Evolutionary conservation across 352 stramenopile species (phyloP), one percentile per base, ranked within the genome.

Genomic region (Chrysophaeum taylorii): DNA sequence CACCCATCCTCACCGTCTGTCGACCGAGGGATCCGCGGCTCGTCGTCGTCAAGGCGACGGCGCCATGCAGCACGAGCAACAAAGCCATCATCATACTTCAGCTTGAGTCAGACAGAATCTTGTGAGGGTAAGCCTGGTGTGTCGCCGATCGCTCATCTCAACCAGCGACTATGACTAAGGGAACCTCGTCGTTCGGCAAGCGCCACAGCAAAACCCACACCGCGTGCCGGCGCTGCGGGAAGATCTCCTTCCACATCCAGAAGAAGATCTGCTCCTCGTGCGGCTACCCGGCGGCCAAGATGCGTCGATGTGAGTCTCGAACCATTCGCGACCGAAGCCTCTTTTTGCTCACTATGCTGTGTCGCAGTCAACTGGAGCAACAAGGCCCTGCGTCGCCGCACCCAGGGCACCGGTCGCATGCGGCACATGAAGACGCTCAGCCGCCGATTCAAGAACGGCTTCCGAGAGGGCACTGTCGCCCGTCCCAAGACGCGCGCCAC

Each of bases 141-240:
- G n/a, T n/a, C n/a, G n/a, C n/a, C n/a, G n/a, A n/a, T n/a, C n/a
- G n/a, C n/a, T n/a, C n/a, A n/a, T n/a, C n/a, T n/a, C n/a, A n/a
- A n/a, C n/a, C n/a, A n/a, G n/a, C n/a, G n/a, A n/a, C n/a, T n/a
- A n/a, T n/a, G 95, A 99, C 95, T 80, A 99, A 99, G 87, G 95
- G 95, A 94, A 99, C 95, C 74, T 95, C 95, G 76, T 96, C 88
- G 84, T 99, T 98, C 85, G 95, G 95, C 89, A 98, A 98, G 89
- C 92, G 94, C 83, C 94, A 99, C 90, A 98, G 96, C 83, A 99
- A 99, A 93, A 97, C 93, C 75, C 96, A 99, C 92, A 98, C 95
- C 72, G 87, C 96, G 76, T 99, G 96, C 84, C 90, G 94, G 87
- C 91, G 96, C 75, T 99, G 96, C 84, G 95, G 95, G 73, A 95